Evolutionary conservation across 2,329 filamentous ascomycete species (phyloP).

Genomic region (Colletotrichum karsti): DNA sequence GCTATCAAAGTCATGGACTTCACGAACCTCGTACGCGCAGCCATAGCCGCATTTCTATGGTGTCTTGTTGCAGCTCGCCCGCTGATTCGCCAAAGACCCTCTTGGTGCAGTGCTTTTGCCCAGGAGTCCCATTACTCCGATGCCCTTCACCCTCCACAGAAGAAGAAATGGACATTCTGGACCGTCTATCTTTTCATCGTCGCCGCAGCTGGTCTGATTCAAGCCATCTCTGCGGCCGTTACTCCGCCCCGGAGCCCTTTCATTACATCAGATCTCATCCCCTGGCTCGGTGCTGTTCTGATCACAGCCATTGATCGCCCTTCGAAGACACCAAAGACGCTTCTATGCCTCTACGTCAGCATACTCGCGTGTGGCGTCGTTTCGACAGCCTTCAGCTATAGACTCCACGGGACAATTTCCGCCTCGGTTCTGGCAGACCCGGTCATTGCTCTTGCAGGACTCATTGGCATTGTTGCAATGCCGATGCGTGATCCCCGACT

Average conservation of each 20-base stretch:
- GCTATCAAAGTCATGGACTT: constrained; percentile 1
- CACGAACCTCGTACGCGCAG: constrained; percentile 36
- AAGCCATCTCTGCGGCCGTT: constrained; percentile 41
- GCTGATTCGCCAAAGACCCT: constrained; percentile 41
- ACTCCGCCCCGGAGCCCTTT: constrained; percentile 36
- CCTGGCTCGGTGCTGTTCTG: constrained; percentile 48
- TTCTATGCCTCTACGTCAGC: constrained; percentile 48
- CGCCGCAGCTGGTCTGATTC: constrained; percentile 42
- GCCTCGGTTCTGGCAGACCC: constrained; percentile 34
- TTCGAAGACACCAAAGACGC: constrained; percentile 48
- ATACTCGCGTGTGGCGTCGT: constrained; percentile 42
- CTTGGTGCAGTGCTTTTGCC: constrained; percentile 54
- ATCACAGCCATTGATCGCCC: constrained; percentile 49
- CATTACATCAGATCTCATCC: constrained; percentile 43
- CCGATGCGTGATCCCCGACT: constrained; percentile 71
- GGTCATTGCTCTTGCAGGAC: constrained; percentile 33
- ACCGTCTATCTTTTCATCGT: constrained; percentile 43
- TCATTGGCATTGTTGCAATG: constrained; percentile 63
- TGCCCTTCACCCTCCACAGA: constrained; percentile 18
- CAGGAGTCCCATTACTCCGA: constrained; percentile 40
- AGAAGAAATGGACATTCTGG: constrained; percentile 48
- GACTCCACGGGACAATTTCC: constrained; percentile 29
- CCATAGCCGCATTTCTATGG: constrained; percentile 39
- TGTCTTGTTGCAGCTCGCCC: constrained; percentile 36
- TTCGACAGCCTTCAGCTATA: constrained; percentile 36